phyloP scores from a whole-genome alignment of 2,329 filamentous ascomycete genomes.

The Parafenestella ontariensis region DNA sequence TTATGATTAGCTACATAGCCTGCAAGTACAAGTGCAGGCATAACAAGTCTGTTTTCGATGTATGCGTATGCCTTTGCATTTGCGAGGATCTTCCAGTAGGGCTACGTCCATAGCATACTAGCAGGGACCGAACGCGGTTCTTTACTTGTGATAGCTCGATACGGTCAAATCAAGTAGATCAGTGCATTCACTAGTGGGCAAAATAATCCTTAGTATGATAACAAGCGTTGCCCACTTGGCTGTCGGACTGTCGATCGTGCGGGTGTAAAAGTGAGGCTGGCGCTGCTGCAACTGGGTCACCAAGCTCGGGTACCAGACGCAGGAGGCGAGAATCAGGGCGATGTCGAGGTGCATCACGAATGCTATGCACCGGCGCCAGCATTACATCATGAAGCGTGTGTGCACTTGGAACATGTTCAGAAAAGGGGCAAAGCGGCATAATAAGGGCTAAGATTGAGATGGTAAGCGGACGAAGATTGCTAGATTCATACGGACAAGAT shows the following conservation, averaged over 20 bases:
- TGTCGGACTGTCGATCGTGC: neutral
- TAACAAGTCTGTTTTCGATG: neutral
- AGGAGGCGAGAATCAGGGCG: neutral
- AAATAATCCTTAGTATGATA: neutral
- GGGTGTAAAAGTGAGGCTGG: neutral
- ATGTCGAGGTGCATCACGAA: neutral
- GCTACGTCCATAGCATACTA: neutral
- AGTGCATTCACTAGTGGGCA: neutral
- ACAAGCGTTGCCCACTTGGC: neutral
- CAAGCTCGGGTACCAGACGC: neutral
- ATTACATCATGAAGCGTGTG: neutral
- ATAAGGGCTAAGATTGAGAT: slow-evolving; percentile 1
- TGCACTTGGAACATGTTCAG: neutral
- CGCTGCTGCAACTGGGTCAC: neutral
- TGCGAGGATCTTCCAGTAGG: neutral
- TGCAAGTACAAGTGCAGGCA: neutral
- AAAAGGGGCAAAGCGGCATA: slow-evolving; percentile 6
- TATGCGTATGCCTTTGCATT: neutral
- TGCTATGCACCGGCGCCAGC: neutral
- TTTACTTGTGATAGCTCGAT: neutral
- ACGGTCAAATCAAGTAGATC: neutral
- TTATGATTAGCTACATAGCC: slow-evolving; percentile 4
- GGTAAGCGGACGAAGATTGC: neutral
- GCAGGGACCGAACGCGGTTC: neutral
- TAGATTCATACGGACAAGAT: neutral